phyloP scores from a whole-genome alignment of 352 stramenopile genomes.

The Saprolegnia diclina region DNA sequence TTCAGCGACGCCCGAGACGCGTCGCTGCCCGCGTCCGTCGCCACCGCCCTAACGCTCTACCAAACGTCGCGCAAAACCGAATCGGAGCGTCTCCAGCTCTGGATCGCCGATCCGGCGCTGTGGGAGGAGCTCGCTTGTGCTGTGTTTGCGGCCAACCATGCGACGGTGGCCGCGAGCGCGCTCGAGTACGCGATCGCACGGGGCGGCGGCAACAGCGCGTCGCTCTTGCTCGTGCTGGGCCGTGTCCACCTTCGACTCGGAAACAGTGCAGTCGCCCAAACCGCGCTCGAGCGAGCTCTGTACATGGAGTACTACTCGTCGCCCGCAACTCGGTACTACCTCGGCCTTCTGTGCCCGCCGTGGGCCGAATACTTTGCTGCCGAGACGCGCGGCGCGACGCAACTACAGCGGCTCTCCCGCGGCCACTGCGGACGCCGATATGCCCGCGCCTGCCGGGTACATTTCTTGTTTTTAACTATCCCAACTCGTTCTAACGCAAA shows the following conservation, averaged over 20 bases:
- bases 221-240: conserved; percentile 45
- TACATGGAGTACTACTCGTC: conserved; percentile 39
- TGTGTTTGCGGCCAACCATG: conserved; percentile 42
- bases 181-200: conserved; percentile 34
- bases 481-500: not conserved
- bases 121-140: conserved; percentile 58
- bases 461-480: not conserved
- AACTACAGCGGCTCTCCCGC: conserved; percentile 34
- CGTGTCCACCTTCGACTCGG: conserved; percentile 37
- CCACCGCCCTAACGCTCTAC: conserved; percentile 31
- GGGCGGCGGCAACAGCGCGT: conserved; percentile 13
- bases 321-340: conserved; percentile 42
- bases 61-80: conserved; percentile 64
- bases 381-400: conserved; percentile 35
- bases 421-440: conserved; percentile 1
- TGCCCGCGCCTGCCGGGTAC: not conserved
- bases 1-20: not conserved
- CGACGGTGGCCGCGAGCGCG: conserved; percentile 37
- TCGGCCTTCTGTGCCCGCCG: conserved; percentile 34
- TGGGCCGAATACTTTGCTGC: conserved; percentile 43
- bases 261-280: conserved; percentile 32
- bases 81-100: conserved; percentile 46
- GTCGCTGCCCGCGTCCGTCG: not conserved
- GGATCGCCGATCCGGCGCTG: conserved; percentile 45
- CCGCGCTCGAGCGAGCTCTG: conserved; percentile 35